Evolutionary conservation across 331 rosid genomes (phyloP), one percentile per base, ranked within the genome.

Genomic region (Erythrophleum ivorense): DNA sequence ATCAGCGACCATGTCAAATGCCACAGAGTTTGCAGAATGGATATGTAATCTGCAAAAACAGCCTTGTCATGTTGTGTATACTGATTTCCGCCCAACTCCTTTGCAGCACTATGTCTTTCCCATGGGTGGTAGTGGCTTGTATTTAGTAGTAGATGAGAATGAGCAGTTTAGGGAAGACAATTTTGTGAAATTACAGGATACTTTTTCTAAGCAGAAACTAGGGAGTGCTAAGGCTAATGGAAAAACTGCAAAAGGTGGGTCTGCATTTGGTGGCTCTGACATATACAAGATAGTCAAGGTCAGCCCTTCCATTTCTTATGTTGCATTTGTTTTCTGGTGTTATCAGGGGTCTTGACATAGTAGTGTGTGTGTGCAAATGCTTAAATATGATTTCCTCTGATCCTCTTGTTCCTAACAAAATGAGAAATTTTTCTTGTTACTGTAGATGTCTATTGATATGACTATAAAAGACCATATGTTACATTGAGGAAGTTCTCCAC

Each of bases 11-110:
- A 95, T 95, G 97, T 95, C 98, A 0, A 95, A 95, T 82, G 98
- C 98, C 3, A 95, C 98, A 0, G 97, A 95, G 71, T 95, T 95
- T 80, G 98, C 98, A 0, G 97, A 95, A 85, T 95, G 98, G 98
- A 95, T 95, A 66, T 93, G 98, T 84, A 82, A 90, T 82, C 75
- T 95, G 68, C 98, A 93, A 75, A 92, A 90, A 52, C 98, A 95
- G 84, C 98, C 97, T 36, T 95, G 98, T 70, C 98, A 95, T 55
- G 98, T 95, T 33, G 98, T 95, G 73, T 95, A 93, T 83, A 95
- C 98, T 0, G 98, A 95, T 87, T 95, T 95, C 69, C 79, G 98
- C 74, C 98, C 98, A 0, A 95, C 98, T 11, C 98, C 97, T 1
- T 78, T 95, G 89, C 97, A 93, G 88, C 98, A 95, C 74, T 95